These are phyloP conservation scores for Simplicillium sp. DNA, from an alignment of 2,329 filamentous ascomycete species.

Conservation along the genomic window DNA sequence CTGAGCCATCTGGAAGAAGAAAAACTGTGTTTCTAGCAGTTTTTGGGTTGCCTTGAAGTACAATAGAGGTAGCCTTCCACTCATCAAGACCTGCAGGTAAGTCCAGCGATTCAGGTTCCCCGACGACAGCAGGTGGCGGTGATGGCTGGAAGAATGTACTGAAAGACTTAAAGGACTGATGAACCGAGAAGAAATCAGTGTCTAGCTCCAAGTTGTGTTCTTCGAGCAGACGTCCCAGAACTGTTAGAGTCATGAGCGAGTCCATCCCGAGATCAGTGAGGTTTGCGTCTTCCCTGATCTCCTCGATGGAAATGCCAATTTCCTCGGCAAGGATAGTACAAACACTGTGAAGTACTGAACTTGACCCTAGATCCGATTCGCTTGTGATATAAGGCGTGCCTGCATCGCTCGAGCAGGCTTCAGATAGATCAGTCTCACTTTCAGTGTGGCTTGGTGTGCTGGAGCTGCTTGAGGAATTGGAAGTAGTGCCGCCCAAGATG, in stretches of 20 bases:
- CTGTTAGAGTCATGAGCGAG: slow-evolving; percentile 49
- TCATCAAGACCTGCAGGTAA: no score
- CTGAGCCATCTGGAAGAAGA: no score
- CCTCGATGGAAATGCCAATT: slow-evolving; percentile 40
- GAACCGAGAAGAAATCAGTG: no score
- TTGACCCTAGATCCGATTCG: not conserved
- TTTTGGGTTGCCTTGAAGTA: no score
- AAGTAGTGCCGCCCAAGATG: no score
- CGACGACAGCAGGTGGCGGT: no score
- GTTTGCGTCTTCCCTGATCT: slow-evolving; percentile 43
- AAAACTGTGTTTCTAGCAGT: no score
- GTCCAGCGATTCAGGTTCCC: no score
- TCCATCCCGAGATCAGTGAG: slow-evolving; percentile 50
- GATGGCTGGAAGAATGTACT: no score
- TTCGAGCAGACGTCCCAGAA: slow-evolving; percentile 13
- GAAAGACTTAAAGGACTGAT: no score
- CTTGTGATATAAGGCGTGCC: not conserved
- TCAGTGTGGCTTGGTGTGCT: no score
- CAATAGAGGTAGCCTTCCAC: no score
- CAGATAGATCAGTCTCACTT: not conserved
- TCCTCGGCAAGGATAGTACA: slow-evolving; percentile 47
- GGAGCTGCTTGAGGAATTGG: not conserved
- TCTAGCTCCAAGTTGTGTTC: not conserved
- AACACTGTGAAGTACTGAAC: slow-evolving; percentile 13
- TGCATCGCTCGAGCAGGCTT: not conserved